These are phyloP conservation scores for Coniochaeta sp. DNA, from an alignment of 2,329 filamentous ascomycete species.

Conservation along the genomic window DNA sequence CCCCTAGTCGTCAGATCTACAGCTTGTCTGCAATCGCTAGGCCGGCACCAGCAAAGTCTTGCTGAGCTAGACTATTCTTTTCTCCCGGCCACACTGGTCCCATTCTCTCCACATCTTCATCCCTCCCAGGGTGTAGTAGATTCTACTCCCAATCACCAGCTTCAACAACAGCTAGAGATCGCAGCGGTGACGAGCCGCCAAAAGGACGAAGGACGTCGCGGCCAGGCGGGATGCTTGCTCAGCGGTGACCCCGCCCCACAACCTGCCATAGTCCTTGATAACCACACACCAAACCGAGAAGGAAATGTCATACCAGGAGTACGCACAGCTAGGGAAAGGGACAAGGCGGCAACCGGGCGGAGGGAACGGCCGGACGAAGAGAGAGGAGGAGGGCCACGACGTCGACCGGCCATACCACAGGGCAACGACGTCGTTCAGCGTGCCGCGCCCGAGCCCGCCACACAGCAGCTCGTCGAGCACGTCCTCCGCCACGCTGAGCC, in stretches of 20 bases:
- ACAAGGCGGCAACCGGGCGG: conserved; percentile 3
- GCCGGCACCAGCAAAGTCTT: background rate
- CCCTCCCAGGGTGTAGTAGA: background rate
- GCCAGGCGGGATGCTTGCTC: background rate
- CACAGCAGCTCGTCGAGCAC: conserved; percentile 11
- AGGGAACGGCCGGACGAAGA: conserved; percentile 14
- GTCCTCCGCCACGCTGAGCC: conserved; percentile 11
- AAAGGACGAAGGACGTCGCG: background rate
- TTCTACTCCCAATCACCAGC: background rate
- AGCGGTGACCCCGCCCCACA: background rate
- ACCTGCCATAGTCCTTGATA: background rate
- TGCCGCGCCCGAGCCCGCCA: conserved; percentile 10
- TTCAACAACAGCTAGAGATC: background rate
- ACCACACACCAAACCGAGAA: background rate
- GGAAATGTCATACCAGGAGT: conserved; percentile 16
- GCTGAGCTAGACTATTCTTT: background rate
- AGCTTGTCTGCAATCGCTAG: background rate
- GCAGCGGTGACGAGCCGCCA: background rate
- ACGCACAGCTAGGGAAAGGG: conserved; percentile 12
- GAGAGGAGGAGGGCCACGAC: background rate
- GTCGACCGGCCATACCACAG: background rate
- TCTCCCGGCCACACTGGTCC: background rate
- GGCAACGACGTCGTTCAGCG: conserved; percentile 14
- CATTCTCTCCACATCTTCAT: background rate
- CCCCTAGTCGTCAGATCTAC: background rate